Evolutionary conservation across 31 red algal species (phyloP).

Genomic region (Odonthalia washingtoniensis): DNA sequence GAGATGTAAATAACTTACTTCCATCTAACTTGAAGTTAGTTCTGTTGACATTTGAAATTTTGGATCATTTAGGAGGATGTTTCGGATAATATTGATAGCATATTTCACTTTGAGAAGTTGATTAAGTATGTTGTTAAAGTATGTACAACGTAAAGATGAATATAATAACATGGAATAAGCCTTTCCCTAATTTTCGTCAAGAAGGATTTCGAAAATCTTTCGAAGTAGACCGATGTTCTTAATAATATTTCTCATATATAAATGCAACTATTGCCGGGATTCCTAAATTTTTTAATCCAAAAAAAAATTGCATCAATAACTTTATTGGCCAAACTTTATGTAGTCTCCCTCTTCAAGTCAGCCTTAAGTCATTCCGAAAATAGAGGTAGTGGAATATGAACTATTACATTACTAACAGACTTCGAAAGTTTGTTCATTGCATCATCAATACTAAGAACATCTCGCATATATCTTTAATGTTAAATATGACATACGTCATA

Average conservation of each 20-base stretch:
- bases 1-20: background rate
- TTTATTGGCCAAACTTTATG: background rate
- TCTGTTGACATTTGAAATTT: conserved; percentile 1
- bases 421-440: conserved; percentile 40
- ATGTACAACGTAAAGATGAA: conserved; percentile 13
- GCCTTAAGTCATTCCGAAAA: conserved; percentile 42
- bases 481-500: background rate
- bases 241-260: conserved; percentile 21
- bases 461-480: conserved; percentile 5
- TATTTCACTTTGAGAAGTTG: conserved; percentile 20
- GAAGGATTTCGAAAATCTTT: conserved; percentile 2
- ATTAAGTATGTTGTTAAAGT: background rate
- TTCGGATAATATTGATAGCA: conserved; percentile 1
- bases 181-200: background rate
- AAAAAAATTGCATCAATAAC: background rate
- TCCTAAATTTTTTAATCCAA: background rate
- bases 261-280: conserved; percentile 21
- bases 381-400: conserved; percentile 4
- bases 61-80: conserved; percentile 3
- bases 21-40: too few relatives aligned
- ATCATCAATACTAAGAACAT: conserved; percentile 30
- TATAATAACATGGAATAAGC: conserved; percentile 17
- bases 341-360: background rate
- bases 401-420: conserved; percentile 37
- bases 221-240: background rate